phyloP scores from a whole-genome alignment of 768 basidiomycete species.

The Russula dissimulans region DNA sequence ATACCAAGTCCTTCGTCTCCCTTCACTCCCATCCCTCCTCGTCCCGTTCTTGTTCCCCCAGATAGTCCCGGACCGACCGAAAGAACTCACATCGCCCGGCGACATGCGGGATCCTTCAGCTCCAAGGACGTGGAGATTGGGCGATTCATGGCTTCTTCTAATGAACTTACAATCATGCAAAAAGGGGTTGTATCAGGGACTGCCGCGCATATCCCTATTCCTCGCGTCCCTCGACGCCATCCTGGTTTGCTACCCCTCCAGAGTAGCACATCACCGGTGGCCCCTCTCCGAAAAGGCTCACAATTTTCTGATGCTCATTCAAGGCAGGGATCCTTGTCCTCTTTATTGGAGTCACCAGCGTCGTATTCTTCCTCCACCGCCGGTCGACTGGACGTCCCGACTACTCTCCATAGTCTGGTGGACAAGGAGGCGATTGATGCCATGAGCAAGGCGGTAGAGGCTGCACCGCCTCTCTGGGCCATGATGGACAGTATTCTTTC shows the following conservation, averaged over 20 bases:
- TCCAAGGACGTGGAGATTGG: constrained; percentile 87
- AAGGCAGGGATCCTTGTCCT: constrained; percentile 36
- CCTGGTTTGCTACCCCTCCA: constrained; percentile 14
- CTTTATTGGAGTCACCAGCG: constrained; percentile 33
- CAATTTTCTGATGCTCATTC: constrained; percentile 28
- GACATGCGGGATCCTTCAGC: constrained; percentile 95
- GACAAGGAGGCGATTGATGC: constrained; percentile 74
- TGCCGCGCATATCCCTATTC: constrained; percentile 23
- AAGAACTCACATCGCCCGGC: constrained; percentile 45
- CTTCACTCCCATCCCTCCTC: constrained; percentile 8
- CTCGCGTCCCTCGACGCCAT: constrained; percentile 23
- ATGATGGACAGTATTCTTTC: constrained; percentile 63
- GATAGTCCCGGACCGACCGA: constrained; percentile 21
- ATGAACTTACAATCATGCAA: constrained; percentile 34
- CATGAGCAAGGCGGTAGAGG: constrained; percentile 67
- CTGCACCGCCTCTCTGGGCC: constrained; percentile 76
- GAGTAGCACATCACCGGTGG: not conserved
- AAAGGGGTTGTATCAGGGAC: constrained; percentile 33
- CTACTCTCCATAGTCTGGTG: constrained; percentile 52
- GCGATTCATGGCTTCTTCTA: constrained; percentile 63
- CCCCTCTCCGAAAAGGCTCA: not conserved
- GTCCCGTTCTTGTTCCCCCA: constrained; percentile 23
- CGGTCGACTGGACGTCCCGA: constrained; percentile 38
- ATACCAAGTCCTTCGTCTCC: constrained; percentile 28
- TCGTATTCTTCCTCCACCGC: constrained; percentile 32